phyloP scores from a whole-genome alignment of 495 filamentous ascomycete species.

The Aspergillus nanangensis region DNA sequence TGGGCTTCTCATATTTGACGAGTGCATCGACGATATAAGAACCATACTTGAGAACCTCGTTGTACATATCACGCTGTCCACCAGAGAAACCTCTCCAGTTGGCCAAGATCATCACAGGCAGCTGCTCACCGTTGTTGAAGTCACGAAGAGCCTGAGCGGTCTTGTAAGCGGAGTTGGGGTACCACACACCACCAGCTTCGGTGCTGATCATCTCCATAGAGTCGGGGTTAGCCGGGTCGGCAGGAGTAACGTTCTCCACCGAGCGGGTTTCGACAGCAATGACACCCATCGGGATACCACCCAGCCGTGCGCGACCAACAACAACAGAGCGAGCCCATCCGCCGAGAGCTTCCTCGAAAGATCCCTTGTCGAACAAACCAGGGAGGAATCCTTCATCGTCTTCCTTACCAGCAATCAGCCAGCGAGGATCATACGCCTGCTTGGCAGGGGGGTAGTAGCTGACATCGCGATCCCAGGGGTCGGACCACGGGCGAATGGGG shows the following conservation, averaged over 20 bases:
- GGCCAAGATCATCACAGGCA: slow-evolving; percentile 97
- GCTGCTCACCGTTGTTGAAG: slow-evolving; percentile 98
- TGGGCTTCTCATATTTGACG: slow-evolving; percentile 96
- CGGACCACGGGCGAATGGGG: slow-evolving; percentile 78
- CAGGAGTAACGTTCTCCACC: slow-evolving; percentile 93
- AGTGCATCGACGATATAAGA: slow-evolving; percentile 98
- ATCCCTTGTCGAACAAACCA: slow-evolving; percentile 93
- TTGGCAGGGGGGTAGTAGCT: slow-evolving; percentile 79
- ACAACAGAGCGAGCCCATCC: slow-evolving; percentile 97
- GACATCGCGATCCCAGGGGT: slow-evolving; percentile 90
- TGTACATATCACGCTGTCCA: slow-evolving; percentile 99
- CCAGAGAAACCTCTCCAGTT: slow-evolving; percentile 99
- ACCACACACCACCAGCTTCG: slow-evolving; percentile 98
- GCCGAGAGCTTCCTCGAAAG: slow-evolving; percentile 93
- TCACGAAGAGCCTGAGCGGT: slow-evolving; percentile 97
- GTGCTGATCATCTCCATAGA: slow-evolving; percentile 90
- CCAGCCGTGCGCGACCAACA: slow-evolving; percentile 92
- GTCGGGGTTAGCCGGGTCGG: slow-evolving; percentile 97
- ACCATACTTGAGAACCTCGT: slow-evolving; percentile 98
- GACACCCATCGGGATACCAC: slow-evolving; percentile 97
- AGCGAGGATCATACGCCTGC: slow-evolving; percentile 89
- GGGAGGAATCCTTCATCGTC: slow-evolving; percentile 82
- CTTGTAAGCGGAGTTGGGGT: slow-evolving; percentile 99
- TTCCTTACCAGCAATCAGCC: slow-evolving; percentile 87
- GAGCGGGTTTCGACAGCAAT: slow-evolving; percentile 95